These are phyloP conservation scores for Nepenthes gracilis DNA, from an alignment of 148 eudicot species.

Conservation along the genomic window DNA sequence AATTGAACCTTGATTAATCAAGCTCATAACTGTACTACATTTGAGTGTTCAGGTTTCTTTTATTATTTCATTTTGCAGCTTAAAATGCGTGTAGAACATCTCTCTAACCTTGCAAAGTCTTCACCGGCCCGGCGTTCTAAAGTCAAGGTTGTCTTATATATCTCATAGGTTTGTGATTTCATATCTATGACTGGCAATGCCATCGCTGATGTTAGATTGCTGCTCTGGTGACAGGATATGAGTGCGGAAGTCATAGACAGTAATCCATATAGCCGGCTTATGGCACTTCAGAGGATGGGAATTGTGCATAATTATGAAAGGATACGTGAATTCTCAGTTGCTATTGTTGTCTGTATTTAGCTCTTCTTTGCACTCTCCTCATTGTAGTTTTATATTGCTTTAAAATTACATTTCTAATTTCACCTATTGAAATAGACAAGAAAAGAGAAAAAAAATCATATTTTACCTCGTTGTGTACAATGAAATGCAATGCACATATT, in stretches of 20 bases:
- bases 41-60: not conserved
- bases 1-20: too few relatives aligned
- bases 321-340: slow-evolving; percentile 90
- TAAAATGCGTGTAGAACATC: slow-evolving; percentile 46
- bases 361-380: slow-evolving; percentile 9
- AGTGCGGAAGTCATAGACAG: slow-evolving; percentile 96
- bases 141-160: slow-evolving; percentile 48
- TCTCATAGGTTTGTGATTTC: not conserved
- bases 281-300: slow-evolving; percentile 99
- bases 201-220: slow-evolving; percentile 8
- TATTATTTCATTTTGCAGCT: slow-evolving; percentile 23
- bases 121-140: slow-evolving; percentile 52
- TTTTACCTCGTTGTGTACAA: not conserved
- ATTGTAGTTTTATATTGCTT: not conserved
- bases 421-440: not conserved
- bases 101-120: slow-evolving; percentile 41
- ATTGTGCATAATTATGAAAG: slow-evolving; percentile 91
- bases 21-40: not conserved
- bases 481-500: too few relatives aligned
- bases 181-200: not conserved
- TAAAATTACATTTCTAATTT: not conserved
- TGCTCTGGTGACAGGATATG: slow-evolving; percentile 58
- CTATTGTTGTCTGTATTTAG: slow-evolving; percentile 66
- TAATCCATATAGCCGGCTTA: slow-evolving; percentile 93
- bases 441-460: not conserved